Conservation (phyloP, 2,329 filamentous ascomycete genomes). For the Sporothrix variecibatus region DNA sequence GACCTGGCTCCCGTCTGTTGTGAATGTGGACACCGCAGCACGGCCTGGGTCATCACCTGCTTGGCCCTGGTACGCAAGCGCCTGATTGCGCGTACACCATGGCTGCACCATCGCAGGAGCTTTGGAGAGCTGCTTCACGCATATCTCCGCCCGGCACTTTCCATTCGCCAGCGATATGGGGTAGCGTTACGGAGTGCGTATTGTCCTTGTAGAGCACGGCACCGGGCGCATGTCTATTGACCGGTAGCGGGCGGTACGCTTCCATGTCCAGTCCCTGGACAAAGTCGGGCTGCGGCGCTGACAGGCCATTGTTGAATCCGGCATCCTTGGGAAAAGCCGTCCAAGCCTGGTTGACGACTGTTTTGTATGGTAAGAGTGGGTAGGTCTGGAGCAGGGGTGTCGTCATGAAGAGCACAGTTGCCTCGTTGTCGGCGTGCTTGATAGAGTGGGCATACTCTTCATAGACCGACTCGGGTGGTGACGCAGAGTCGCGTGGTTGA, state of each 20-base stretch:
- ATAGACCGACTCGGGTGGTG: constrained; percentile 29
- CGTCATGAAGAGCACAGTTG: constrained; percentile 29
- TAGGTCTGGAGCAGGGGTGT: constrained; percentile 27
- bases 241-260: constrained; percentile 25
- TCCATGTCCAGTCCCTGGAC: constrained; percentile 33
- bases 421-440: constrained; percentile 28
- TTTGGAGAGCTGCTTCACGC: constrained; percentile 24
- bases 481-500: constrained; percentile 24
- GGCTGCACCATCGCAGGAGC: constrained; percentile 35
- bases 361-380: constrained; percentile 22
- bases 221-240: constrained; percentile 26
- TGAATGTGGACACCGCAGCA: constrained; percentile 35
- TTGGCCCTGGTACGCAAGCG: constrained; percentile 31
- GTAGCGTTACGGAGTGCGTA: constrained; percentile 32
- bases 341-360: constrained; percentile 29
- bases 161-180: constrained; percentile 37
- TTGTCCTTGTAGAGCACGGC: constrained; percentile 31
- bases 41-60: constrained; percentile 30
- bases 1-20: constrained; percentile 34
- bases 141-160: constrained; percentile 29
- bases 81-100: constrained; percentile 36
- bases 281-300: constrained; percentile 36
- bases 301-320: constrained; percentile 35
- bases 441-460: constrained; percentile 25
- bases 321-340: constrained; percentile 34